Conservation (phyloP, 2,329 filamentous ascomycete species). For the Botryotinia convoluta region DNA sequence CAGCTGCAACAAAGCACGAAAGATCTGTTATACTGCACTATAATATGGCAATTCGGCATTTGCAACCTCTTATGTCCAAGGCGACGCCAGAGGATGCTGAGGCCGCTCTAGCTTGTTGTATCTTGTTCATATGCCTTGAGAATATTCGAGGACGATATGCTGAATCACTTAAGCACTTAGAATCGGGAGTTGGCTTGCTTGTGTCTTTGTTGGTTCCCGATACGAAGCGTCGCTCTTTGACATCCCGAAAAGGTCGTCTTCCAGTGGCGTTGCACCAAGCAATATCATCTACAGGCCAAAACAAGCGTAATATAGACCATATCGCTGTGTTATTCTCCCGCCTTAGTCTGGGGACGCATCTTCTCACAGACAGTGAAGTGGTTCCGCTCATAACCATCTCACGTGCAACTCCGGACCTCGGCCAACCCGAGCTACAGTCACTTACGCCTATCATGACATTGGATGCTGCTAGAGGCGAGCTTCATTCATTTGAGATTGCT, state of each 20-base stretch:
- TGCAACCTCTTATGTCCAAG: not conserved
- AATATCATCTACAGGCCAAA: not conserved
- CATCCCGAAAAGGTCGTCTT: not conserved
- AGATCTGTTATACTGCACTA: not conserved
- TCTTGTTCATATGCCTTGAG: not conserved
- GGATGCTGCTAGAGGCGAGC: not conserved
- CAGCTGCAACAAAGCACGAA: not conserved
- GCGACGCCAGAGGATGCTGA: not conserved
- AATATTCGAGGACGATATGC: not conserved
- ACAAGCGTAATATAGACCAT: not conserved
- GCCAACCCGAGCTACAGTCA: not conserved
- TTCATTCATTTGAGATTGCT: not conserved
- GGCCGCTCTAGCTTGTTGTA: not conserved
- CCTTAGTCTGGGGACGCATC: not conserved
- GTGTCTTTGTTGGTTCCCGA: not conserved
- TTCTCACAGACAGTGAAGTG: not conserved
- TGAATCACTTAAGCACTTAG: not conserved
- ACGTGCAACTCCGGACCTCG: not conserved
- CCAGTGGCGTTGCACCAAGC: not conserved
- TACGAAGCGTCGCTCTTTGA: not conserved
- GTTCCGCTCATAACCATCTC: not conserved
- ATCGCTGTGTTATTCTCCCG: not conserved
- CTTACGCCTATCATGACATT: not conserved
- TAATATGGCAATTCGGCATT: not conserved
- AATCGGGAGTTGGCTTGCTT: not conserved